phyloP scores from a whole-genome alignment of 1,139 yeast genomes.

The Debaryomyces coudertii region DNA sequence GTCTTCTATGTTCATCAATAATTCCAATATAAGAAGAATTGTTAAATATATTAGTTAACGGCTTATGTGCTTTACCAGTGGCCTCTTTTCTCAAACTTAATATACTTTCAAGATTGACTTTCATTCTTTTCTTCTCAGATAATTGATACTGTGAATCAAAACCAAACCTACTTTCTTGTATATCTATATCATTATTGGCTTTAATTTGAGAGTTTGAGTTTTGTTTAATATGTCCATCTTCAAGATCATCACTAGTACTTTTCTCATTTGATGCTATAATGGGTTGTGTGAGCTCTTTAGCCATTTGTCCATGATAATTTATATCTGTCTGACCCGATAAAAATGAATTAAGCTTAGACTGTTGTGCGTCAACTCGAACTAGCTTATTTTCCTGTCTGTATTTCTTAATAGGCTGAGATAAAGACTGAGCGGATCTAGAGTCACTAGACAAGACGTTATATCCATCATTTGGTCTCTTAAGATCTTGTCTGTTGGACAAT shows the following conservation, averaged over 20 bases:
- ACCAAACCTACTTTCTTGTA: background rate
- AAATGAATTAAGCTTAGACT: slow-evolving; percentile 56
- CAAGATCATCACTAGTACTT: background rate
- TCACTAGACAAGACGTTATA: slow-evolving; percentile 8
- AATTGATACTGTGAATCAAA: background rate
- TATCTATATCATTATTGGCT: background rate
- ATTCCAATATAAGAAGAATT: slow-evolving; percentile 80
- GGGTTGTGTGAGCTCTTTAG: slow-evolving; percentile 1
- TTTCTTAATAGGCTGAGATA: slow-evolving; percentile 26
- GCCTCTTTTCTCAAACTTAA: slow-evolving; percentile 54
- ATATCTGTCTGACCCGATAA: slow-evolving; percentile 23
- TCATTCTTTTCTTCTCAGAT: slow-evolving; percentile 21
- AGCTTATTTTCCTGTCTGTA: slow-evolving; percentile 62
- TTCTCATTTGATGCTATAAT: background rate
- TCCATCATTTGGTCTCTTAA: slow-evolving; percentile 17
- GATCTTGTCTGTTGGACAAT: slow-evolving; percentile 29
- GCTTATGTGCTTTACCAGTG: slow-evolving; percentile 48
- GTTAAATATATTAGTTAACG: slow-evolving; percentile 67
- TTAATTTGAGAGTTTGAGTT: background rate
- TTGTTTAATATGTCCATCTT: background rate
- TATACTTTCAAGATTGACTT: slow-evolving; percentile 63
- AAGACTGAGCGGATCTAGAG: background rate
- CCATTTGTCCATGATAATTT: slow-evolving; percentile 9
- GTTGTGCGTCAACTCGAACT: slow-evolving; percentile 76
- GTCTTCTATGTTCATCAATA: slow-evolving; percentile 68